A percentile compares a stretch with the other conserved stretches of the same genome.
Conservation (phyloP, 2,329 filamentous ascomycete genomes). For the Cylindrodendrum hubeiense region DNA sequence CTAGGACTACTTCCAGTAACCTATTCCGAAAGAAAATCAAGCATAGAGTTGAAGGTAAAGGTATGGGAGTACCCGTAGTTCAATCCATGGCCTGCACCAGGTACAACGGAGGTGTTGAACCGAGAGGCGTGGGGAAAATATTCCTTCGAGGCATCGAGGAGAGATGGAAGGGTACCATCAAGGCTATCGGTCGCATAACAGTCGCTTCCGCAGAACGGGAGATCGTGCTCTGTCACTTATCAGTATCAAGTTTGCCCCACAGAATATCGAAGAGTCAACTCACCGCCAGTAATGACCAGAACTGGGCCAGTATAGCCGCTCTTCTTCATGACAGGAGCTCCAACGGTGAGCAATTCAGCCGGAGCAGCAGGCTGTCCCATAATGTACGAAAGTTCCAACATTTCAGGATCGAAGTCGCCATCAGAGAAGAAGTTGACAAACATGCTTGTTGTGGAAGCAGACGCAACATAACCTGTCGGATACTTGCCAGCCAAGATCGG, state of each 20-base stretch:
- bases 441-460: slow-evolving; percentile 58
- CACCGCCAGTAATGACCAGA: slow-evolving; percentile 69
- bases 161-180: slow-evolving; percentile 49
- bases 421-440: slow-evolving; percentile 67
- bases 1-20: not conserved
- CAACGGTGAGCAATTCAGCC: slow-evolving; percentile 71
- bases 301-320: slow-evolving; percentile 66
- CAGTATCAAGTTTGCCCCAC: slow-evolving; percentile 22
- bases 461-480: slow-evolving; percentile 65
- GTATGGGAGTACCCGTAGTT: slow-evolving; percentile 58
- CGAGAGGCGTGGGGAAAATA: slow-evolving; percentile 59
- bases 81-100: slow-evolving; percentile 63
- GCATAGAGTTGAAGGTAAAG: slow-evolving; percentile 51
- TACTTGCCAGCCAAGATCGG: slow-evolving; percentile 47
- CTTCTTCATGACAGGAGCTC: slow-evolving; percentile 47
- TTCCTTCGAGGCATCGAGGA: slow-evolving; percentile 56
- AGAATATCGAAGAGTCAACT: slow-evolving; percentile 30
- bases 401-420: slow-evolving; percentile 65
- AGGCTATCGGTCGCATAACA: slow-evolving; percentile 60
- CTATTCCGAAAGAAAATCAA: slow-evolving; percentile 50
- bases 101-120: slow-evolving; percentile 68
- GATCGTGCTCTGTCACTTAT: slow-evolving; percentile 54
- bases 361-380: slow-evolving; percentile 68
- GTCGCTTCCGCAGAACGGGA: slow-evolving; percentile 73
- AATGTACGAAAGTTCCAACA: slow-evolving; percentile 60